Evolutionary conservation across 1,284 basidiomycete genomes (phyloP).

Genomic region (Puccinia brachypodii): DNA sequence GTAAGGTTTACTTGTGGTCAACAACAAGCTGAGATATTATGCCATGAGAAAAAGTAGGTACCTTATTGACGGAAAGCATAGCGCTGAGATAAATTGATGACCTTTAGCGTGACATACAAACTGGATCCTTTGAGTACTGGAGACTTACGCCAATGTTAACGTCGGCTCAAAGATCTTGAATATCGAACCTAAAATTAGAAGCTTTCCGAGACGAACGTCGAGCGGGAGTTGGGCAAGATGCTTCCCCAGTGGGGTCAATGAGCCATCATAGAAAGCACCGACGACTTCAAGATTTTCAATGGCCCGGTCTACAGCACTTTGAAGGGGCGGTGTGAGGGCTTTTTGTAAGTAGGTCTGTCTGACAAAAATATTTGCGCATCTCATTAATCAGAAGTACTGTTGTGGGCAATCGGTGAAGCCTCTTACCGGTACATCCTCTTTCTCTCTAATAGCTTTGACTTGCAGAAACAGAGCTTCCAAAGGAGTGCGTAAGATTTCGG

Average conservation of each 20-base stretch:
- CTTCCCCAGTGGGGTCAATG: constrained; percentile 76
- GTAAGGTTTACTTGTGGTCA: constrained; percentile 82
- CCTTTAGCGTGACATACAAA: constrained; percentile 60
- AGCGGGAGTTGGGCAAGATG: constrained; percentile 81
- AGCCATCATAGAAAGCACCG: constrained; percentile 69
- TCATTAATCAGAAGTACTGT: neutral
- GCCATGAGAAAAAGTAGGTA: neutral
- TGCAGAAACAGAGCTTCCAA: constrained; percentile 78
- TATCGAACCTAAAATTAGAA: constrained; percentile 58
- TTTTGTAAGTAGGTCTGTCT: constrained; percentile 64
- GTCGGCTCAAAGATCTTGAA: constrained; percentile 56
- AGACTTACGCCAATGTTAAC: constrained; percentile 57
- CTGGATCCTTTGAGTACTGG: constrained; percentile 64
- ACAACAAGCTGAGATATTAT: constrained; percentile 54
- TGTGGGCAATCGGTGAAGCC: constrained; percentile 50
- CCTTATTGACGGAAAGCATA: constrained; percentile 44
- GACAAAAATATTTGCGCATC: constrained; percentile 18
- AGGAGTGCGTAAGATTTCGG: constrained; percentile 86
- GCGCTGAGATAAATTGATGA: constrained; percentile 17
- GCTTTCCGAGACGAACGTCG: constrained; percentile 85
- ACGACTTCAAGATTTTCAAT: constrained; percentile 73
- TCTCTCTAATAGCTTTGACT: constrained; percentile 76
- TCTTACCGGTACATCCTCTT: constrained; percentile 74
- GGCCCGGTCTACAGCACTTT: constrained; percentile 75
- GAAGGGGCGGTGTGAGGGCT: constrained; percentile 80